phyloP scores from a whole-genome alignment of 257 asterid genomes.

The Coffea eugenioides region DNA sequence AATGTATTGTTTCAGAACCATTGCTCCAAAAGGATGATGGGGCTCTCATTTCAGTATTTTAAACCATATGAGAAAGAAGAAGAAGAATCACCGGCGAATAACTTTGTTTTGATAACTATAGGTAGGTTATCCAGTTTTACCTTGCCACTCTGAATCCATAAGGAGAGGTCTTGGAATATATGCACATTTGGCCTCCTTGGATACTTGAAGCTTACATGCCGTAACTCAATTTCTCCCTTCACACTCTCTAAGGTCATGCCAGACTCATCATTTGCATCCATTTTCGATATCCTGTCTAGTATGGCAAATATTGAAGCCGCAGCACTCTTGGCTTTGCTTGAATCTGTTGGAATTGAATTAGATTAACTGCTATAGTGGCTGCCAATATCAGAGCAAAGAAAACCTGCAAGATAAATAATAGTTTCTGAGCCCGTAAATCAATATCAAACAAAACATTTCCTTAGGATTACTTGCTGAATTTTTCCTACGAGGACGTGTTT shows the following conservation, averaged over 20 bases:
- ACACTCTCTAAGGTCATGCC: slow-evolving; percentile 62
- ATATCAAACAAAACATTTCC: background rate
- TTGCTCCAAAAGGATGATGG: too few species aligned
- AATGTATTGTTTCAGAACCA: too few species aligned
- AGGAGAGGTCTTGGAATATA: slow-evolving; percentile 57
- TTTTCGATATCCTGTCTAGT: slow-evolving; percentile 66
- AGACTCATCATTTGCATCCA: slow-evolving; percentile 72
- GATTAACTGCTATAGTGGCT: slow-evolving; percentile 74
- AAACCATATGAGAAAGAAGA: too few species aligned
- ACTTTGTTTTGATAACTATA: too few species aligned
- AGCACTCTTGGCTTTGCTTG: slow-evolving; percentile 75
- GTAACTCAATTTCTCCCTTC: slow-evolving; percentile 72
- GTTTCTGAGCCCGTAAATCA: too few species aligned
- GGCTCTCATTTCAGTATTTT: too few species aligned
- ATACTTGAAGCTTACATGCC: slow-evolving; percentile 70
- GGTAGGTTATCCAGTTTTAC: slow-evolving; percentile 23
- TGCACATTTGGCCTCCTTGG: slow-evolving; percentile 82
- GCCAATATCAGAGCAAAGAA: slow-evolving; percentile 88
- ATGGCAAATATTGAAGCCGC: slow-evolving; percentile 76
- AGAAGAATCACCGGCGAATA: too few species aligned
- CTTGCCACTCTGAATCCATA: slow-evolving; percentile 69
- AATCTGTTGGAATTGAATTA: slow-evolving; percentile 74
- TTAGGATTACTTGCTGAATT: background rate
- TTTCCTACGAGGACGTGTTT: background rate
- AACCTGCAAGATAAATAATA: slow-evolving; percentile 46